These are phyloP conservation scores for Fusarium lyarnte DNA, from an alignment of 2,329 filamentous ascomycete genomes.

Conservation along the genomic window DNA sequence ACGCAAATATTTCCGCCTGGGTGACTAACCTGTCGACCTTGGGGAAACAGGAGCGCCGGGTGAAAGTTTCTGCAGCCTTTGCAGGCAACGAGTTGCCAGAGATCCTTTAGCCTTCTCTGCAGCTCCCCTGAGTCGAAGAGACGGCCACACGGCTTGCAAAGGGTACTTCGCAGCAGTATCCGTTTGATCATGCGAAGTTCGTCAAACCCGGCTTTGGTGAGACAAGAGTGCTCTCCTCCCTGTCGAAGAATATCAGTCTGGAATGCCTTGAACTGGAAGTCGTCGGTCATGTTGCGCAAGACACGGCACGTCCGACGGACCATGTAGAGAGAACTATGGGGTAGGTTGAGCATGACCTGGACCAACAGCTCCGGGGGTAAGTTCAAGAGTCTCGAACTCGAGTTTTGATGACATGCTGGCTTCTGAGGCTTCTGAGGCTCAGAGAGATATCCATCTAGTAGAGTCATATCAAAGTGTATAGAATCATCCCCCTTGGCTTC, in stretches of 20 bases:
- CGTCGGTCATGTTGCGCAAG: neutral
- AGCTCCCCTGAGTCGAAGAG: neutral
- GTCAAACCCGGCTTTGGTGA: neutral
- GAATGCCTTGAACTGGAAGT: neutral
- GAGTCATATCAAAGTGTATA: neutral
- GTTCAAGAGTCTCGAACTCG: neutral
- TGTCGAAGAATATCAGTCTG: neutral
- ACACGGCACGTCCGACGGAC: neutral
- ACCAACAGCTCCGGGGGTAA: neutral
- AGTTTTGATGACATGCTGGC: rapidly evolving
- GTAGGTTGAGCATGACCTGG: neutral
- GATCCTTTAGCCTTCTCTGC: neutral
- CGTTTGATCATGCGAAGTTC: neutral
- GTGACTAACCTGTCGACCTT: neutral
- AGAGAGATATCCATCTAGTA: neutral
- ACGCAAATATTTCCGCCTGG: neutral
- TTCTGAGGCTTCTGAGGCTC: neutral
- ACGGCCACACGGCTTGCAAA: neutral
- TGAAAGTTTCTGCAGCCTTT: neutral
- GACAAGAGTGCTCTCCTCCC: no score
- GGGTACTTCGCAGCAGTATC: neutral
- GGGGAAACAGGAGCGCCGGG: neutral
- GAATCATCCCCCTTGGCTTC: neutral
- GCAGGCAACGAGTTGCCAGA: neutral
- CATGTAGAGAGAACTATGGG: neutral